These are phyloP conservation scores for Didymella pomorum DNA, from an alignment of 2,329 filamentous ascomycete genomes.

Conservation along the genomic window DNA sequence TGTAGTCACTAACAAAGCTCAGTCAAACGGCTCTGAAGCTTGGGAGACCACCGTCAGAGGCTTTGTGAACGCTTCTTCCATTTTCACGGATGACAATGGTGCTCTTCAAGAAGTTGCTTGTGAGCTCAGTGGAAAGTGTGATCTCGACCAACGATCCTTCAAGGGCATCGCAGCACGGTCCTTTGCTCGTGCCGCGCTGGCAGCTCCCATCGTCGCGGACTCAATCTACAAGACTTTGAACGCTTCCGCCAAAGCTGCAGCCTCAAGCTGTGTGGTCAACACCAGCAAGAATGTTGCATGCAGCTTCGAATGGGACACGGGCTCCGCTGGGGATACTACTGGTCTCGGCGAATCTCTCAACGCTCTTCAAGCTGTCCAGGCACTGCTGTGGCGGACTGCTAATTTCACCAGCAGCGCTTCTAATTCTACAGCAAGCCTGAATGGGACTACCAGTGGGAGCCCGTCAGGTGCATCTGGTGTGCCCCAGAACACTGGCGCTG, in stretches of 20 bases:
- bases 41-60: slow-evolving; percentile 35
- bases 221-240: slow-evolving; percentile 26
- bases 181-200: slow-evolving; percentile 32
- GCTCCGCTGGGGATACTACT: not conserved
- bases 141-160: slow-evolving; percentile 71
- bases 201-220: slow-evolving; percentile 30
- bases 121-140: slow-evolving; percentile 65
- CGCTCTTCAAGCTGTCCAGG: slow-evolving; percentile 38
- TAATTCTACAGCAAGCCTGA: not conserved
- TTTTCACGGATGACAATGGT: slow-evolving; percentile 58
- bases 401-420: not conserved
- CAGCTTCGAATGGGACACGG: slow-evolving; percentile 19
- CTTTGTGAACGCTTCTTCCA: slow-evolving; percentile 40
- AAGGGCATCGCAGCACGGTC: slow-evolving; percentile 55
- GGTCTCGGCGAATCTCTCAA: slow-evolving; percentile 29
- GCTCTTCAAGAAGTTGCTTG: slow-evolving; percentile 74
- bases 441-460: slow-evolving; percentile 8
- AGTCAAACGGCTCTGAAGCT: slow-evolving; percentile 35
- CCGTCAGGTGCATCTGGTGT: slow-evolving; percentile 16
- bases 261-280: slow-evolving; percentile 21
- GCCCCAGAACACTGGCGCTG: slow-evolving; percentile 21
- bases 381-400: slow-evolving; percentile 31
- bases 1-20: not conserved
- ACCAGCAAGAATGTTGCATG: slow-evolving; percentile 22
- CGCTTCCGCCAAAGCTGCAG: slow-evolving; percentile 35